Percentiles rank a stretch among this genome's conserved stretches.
Conservation (phyloP, 1,284 basidiomycete genomes). For the Tilletia setariae region DNA sequence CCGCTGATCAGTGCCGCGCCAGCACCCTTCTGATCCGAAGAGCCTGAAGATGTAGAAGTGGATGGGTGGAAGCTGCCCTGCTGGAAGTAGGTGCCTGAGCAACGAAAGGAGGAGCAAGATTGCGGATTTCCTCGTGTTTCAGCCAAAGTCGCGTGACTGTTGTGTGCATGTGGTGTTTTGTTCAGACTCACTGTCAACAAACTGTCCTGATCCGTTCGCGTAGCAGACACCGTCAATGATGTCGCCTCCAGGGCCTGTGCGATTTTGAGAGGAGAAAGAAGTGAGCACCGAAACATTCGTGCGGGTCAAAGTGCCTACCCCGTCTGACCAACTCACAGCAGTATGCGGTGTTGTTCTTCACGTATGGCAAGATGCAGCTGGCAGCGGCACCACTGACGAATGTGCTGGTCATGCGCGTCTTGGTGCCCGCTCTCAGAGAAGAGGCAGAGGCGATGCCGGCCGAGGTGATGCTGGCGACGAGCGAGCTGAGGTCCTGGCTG, state of each 20-base stretch:
- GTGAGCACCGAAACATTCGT: neutral
- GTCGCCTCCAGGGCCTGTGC: slow-evolving; percentile 12
- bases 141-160: no score
- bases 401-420: neutral
- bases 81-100: slow-evolving; percentile 9
- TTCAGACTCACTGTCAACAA: no score
- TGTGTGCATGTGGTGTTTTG: no score
- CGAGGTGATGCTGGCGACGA: neutral
- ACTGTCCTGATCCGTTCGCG: slow-evolving; percentile 12
- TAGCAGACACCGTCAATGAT: slow-evolving; percentile 15
- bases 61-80: neutral
- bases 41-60: neutral
- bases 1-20: neutral
- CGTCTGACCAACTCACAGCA: slow-evolving; percentile 15
- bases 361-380: neutral
- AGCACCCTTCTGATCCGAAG: neutral
- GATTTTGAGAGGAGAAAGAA: neutral
- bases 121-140: no score
- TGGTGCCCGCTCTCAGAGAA: neutral
- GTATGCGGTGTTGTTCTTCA: slow-evolving; percentile 8
- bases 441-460: neutral
- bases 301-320: no score
- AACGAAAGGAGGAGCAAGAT: no score
- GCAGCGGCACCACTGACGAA: slow-evolving; percentile 6
- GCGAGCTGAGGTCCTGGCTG: neutral